Evolutionary conservation across 2,329 filamentous ascomycete species (phyloP), one percentile per base, ranked within the genome.

Genomic region (Esteya vermicola): DNA sequence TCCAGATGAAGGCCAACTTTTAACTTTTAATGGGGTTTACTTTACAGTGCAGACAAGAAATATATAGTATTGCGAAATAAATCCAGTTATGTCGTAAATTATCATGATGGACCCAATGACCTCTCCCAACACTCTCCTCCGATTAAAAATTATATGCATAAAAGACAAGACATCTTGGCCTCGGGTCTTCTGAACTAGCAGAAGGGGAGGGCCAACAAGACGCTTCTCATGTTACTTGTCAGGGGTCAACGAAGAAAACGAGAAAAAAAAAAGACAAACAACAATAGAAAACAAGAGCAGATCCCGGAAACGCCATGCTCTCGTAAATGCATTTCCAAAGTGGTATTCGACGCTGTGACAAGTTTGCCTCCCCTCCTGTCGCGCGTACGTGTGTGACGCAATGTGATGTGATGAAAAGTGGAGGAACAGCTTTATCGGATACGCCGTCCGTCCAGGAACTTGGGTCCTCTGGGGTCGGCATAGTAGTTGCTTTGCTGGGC

Each of bases 381-480:
- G 5, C 13, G 34, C 3, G 7, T 36, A 12, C n/a, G 19, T 26
- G n/a, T 32, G 28, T 38, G 27, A 7, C 26, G 25, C 18, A 27
- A 20, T 27, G 23, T 20, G 16, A 12, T 12, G 21, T 22, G n/a
- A 33, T 28, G 26, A 28, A 28, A 14, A 28, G 26, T 4, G 26
- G n/a, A 13, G 4, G 26, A 28, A 6, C 16, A 30, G 8, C 4
- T 14, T 43, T 42, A 51, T 20, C 41, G 47, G 16, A 72, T 56
- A 33, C 71, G 61, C 51, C 61, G 70, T 21, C 72, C 72, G 45
- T 77, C 72, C 31, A 77, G 49, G 45, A 70, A 77, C 43, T 65
- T 65, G 6, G 68, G 68, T 40, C 64, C 70, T 39, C 61, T 59
- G 5, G 52, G 52, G 18, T 72, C 64, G n/a, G n/a, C n/a, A 41